Evolutionary conservation across 495 filamentous ascomycete genomes (phyloP).

Genomic region (Staphylotrichum longicolle): DNA sequence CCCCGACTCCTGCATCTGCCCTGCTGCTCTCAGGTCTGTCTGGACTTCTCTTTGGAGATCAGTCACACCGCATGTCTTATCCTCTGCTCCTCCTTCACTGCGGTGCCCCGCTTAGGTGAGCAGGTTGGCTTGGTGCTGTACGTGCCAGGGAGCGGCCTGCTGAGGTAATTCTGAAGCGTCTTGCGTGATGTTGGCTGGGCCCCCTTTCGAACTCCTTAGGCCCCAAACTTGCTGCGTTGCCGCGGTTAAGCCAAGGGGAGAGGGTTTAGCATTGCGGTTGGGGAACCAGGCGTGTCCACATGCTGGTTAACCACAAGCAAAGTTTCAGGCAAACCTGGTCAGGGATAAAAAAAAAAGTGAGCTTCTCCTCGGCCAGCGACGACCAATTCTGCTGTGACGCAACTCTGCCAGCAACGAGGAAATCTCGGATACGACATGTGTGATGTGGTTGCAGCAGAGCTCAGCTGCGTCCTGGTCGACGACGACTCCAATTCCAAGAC

Average conservation of each 20-base stretch:
- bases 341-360: too few species aligned
- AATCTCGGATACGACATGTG: conserved; percentile 5
- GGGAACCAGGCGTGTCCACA: too few species aligned
- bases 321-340: background rate
- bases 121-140: background rate
- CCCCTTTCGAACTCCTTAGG: background rate
- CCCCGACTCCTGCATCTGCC: background rate
- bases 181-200: background rate
- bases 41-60: too few species aligned
- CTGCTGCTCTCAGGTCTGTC: too few species aligned
- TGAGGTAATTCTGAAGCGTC: conserved; percentile 22
- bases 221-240: background rate
- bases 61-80: conserved; percentile 24
- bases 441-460: conserved; percentile 10
- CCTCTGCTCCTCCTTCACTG: background rate
- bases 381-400: background rate
- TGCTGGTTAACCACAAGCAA: background rate
- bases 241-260: background rate
- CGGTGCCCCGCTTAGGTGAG: conserved; percentile 8
- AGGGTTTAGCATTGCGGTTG: background rate
- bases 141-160: conserved; percentile 17
- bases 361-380: background rate
- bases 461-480: conserved; percentile 5
- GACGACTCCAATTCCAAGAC: conserved; percentile 17
- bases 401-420: background rate